A percentile compares a stretch with the other conserved stretches of the same genome.
Conservation (phyloP, 345 rosid genomes). For the Citrus trifoliata region DNA sequence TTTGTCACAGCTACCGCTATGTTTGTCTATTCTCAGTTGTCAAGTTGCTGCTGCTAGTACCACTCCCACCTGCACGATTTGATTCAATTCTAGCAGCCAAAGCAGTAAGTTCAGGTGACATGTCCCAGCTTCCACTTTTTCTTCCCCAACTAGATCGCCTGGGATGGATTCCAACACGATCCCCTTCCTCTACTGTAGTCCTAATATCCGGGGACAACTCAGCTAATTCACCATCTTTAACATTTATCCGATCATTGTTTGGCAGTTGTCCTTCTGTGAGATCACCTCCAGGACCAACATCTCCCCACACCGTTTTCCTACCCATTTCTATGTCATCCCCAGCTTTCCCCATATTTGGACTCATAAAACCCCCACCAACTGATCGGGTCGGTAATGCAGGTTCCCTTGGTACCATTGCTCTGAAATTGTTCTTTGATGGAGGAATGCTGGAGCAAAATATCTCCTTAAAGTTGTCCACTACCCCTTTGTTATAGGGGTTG, state of each 20-base stretch:
- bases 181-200: slow-evolving; percentile 62
- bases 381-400: slow-evolving; percentile 58
- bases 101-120: slow-evolving; percentile 83
- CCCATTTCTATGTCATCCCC: slow-evolving; percentile 96
- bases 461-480: slow-evolving; percentile 67
- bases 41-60: slow-evolving; percentile 52
- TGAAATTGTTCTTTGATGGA: slow-evolving; percentile 73
- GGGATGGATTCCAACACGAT: slow-evolving; percentile 61
- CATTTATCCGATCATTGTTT: slow-evolving; percentile 53
- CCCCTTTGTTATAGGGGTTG: slow-evolving; percentile 83
- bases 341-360: slow-evolving; percentile 92
- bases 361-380: slow-evolving; percentile 78
- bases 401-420: slow-evolving; percentile 71
- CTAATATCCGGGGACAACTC: slow-evolving; percentile 73
- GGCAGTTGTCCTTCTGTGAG: slow-evolving; percentile 60
- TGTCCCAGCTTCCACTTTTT: slow-evolving; percentile 80
- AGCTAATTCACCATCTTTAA: slow-evolving; percentile 80
- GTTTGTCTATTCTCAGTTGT: slow-evolving; percentile 47
- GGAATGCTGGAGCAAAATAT: slow-evolving; percentile 66
- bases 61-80: slow-evolving; percentile 53
- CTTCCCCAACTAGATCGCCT: slow-evolving; percentile 82
- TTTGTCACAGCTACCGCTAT: slow-evolving; percentile 25
- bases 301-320: slow-evolving; percentile 91
- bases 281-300: slow-evolving; percentile 59
- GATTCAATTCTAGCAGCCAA: slow-evolving; percentile 86